Conservation (phyloP, 2,329 filamentous ascomycete genomes). For the Drechslera avenae region DNA sequence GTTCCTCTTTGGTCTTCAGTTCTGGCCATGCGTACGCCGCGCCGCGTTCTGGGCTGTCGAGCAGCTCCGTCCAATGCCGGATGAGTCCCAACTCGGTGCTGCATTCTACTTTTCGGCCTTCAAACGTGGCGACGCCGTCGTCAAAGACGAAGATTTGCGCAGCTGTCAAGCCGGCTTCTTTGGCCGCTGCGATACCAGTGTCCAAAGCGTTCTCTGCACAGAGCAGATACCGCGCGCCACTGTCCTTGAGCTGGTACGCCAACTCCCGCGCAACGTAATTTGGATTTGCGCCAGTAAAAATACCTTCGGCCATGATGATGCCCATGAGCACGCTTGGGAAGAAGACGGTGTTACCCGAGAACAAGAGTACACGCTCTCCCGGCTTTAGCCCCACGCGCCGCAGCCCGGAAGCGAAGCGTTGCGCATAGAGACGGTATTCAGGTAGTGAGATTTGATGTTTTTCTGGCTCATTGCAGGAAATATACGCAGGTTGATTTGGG, state of each 20-base stretch:
- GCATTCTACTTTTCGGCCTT: slow-evolving; percentile 46
- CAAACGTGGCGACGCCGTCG: slow-evolving; percentile 54
- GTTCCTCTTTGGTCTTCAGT: slow-evolving; percentile 55
- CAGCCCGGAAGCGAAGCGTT: slow-evolving; percentile 73
- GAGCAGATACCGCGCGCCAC: slow-evolving; percentile 69
- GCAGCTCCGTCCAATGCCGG: slow-evolving; percentile 67
- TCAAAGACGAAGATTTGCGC: slow-evolving; percentile 70
- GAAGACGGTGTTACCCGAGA: slow-evolving; percentile 74
- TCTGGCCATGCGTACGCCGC: slow-evolving; percentile 67
- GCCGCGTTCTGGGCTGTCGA: slow-evolving; percentile 56
- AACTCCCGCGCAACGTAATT: slow-evolving; percentile 71
- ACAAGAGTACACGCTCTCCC: slow-evolving; percentile 73
- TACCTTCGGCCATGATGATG: slow-evolving; percentile 74
- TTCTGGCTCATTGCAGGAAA: slow-evolving; percentile 71
- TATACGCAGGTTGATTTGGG: slow-evolving; percentile 56
- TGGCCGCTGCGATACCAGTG: slow-evolving; percentile 69
- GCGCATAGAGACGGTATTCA: slow-evolving; percentile 71
- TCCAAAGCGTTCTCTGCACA: slow-evolving; percentile 65
- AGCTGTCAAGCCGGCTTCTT: slow-evolving; percentile 59
- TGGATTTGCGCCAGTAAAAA: slow-evolving; percentile 79
- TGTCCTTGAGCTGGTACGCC: slow-evolving; percentile 75
- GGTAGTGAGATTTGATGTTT: slow-evolving; percentile 68
- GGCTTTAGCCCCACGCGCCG: slow-evolving; percentile 65
- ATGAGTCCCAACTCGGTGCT: slow-evolving; percentile 49
- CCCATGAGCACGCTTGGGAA: slow-evolving; percentile 74